Evolutionary conservation across 2,329 filamentous ascomycete genomes (phyloP).

Genomic region (Chaetomium globosum): DNA sequence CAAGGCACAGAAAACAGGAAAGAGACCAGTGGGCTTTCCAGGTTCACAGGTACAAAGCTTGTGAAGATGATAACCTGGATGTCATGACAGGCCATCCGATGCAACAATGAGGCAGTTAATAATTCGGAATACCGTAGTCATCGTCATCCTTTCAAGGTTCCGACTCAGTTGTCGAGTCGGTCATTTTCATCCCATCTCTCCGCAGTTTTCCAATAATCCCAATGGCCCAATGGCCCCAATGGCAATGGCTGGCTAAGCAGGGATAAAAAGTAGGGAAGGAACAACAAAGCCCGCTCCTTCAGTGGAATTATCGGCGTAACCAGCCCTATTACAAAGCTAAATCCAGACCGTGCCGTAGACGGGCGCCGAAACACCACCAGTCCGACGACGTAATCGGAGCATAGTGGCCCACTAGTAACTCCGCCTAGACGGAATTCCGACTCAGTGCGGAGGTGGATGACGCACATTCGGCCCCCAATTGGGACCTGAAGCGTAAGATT

Average conservation of each 20-base stretch:
- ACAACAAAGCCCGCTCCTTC: conserved; percentile 1
- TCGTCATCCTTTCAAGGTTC: background rate
- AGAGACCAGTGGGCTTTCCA: background rate
- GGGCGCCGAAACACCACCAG: background rate
- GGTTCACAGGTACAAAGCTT: no score
- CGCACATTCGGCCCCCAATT: background rate
- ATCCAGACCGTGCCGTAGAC: background rate
- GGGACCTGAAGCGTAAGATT: background rate
- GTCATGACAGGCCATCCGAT: no score
- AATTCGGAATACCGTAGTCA: background rate
- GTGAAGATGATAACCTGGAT: no score
- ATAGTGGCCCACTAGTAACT: background rate
- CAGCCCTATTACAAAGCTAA: background rate
- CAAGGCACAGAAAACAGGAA: background rate
- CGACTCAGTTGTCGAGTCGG: background rate
- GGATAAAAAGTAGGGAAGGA: background rate
- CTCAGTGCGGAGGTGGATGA: background rate
- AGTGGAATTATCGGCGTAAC: background rate
- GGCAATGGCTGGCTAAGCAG: background rate
- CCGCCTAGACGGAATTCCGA: background rate
- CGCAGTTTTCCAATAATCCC: background rate
- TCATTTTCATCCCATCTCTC: background rate
- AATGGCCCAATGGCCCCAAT: no score
- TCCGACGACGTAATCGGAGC: background rate
- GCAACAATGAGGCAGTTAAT: no score